Evolutionary conservation across 257 asterid species (phyloP).

Genomic region (Vinca minor): DNA sequence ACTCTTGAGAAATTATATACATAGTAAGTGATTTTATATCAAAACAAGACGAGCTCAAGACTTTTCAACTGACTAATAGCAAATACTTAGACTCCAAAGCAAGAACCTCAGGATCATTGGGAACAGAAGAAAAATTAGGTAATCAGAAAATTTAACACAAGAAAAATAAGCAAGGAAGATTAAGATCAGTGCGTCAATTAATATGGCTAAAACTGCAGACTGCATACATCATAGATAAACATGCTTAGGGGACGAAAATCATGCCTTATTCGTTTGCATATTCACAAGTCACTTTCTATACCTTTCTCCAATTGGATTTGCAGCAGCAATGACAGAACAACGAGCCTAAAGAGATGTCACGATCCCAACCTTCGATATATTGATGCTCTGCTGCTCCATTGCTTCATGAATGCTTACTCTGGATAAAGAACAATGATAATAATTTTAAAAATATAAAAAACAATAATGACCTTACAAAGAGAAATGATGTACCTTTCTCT

Average conservation of each 20-base stretch:
- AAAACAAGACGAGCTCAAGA: conserved; percentile 13
- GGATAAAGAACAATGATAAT: conserved; percentile 13
- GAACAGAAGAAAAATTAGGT: conserved; percentile 10
- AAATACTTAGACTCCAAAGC: conserved; percentile 10
- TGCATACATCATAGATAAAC: background rate
- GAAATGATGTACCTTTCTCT: too few relatives aligned
- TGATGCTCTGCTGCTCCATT: conserved; percentile 99
- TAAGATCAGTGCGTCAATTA: background rate
- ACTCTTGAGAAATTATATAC: conserved; percentile 79
- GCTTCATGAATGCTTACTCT: conserved; percentile 99
- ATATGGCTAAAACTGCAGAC: background rate
- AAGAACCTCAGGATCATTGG: conserved; percentile 67
- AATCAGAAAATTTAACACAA: background rate
- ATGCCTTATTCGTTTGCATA: background rate
- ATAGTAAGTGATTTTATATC: conserved; percentile 5
- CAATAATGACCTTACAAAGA: background rate
- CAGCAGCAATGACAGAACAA: conserved; percentile 98
- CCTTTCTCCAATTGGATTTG: conserved; percentile 99
- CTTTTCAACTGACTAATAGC: background rate
- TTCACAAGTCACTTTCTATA: conserved; percentile 18
- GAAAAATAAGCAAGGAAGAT: background rate
- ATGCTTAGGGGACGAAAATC: background rate
- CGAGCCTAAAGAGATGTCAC: conserved; percentile 98
- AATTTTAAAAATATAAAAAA: background rate
- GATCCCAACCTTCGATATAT: conserved; percentile 97